Evolutionary conservation across 2,329 filamentous ascomycete species (phyloP).

Genomic region (Blastomyces emzantsi): DNA sequence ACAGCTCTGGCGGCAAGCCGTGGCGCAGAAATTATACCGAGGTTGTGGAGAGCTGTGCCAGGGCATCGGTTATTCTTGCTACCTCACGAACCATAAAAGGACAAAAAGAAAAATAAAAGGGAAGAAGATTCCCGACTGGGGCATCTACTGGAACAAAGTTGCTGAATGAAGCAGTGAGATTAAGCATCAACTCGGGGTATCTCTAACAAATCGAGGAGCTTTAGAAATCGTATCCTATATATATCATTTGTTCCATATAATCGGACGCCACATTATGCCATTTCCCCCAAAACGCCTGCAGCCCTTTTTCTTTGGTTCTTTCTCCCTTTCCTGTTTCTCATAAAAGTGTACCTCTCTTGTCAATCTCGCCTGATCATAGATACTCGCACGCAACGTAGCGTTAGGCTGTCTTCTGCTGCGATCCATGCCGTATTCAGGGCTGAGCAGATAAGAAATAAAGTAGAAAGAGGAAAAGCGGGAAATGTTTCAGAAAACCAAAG

Average conservation of each 20-base stretch:
- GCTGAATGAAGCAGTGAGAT: conserved; percentile 25
- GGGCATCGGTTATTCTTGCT: not conserved
- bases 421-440: not conserved
- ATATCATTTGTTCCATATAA: conserved; percentile 14
- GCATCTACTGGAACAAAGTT: not conserved
- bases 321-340: not conserved
- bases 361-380: not conserved
- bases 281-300: conserved; percentile 13
- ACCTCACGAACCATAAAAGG: not conserved
- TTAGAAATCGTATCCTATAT: conserved; percentile 27
- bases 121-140: not conserved
- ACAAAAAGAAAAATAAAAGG: not conserved
- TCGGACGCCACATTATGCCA: conserved; percentile 15
- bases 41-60: not conserved
- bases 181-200: conserved; percentile 45
- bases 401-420: not conserved
- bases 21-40: not conserved
- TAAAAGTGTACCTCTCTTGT: not conserved
- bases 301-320: not conserved
- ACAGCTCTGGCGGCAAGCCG: not conserved
- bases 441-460: not conserved
- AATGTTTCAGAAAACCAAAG: not conserved
- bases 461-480: not conserved
- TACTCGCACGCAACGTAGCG: not conserved
- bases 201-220: conserved; percentile 43